A percentile compares a stretch with the other conserved stretches of the same genome.
These are phyloP conservation scores for Colletotrichum shisoi DNA, from an alignment of 2,329 filamentous ascomycete genomes.

Conservation along the genomic window DNA sequence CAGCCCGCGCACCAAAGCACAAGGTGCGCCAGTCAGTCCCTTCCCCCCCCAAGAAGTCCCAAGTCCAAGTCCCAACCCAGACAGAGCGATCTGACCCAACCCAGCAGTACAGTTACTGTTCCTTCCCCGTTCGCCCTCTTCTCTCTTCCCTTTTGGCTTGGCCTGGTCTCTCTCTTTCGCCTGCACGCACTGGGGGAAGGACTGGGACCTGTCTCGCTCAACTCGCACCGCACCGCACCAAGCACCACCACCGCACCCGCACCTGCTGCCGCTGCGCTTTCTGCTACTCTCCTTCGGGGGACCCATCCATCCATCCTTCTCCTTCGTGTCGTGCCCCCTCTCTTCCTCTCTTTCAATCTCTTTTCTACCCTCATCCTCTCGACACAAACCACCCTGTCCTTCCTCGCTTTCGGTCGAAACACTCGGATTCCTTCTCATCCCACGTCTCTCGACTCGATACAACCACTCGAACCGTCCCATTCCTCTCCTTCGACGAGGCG, in stretches of 20 bases:
- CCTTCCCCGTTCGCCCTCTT: conserved; percentile 24
- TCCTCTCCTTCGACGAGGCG: conserved; percentile 46
- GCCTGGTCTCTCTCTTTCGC: conserved; percentile 28
- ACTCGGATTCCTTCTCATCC: conserved; percentile 29
- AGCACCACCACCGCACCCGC: conserved; percentile 26
- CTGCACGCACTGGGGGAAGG: conserved; percentile 24
- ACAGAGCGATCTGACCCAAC: conserved; percentile 7
- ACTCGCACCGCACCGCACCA: conserved; percentile 31
- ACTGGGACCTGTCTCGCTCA: conserved; percentile 37
- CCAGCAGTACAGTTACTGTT: conserved; percentile 33
- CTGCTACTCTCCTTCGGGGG: conserved; percentile 29
- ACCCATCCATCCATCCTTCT: conserved; percentile 38
- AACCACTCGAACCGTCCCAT: conserved; percentile 41
- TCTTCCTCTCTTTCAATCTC: conserved; percentile 40
- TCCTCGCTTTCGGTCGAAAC: conserved; percentile 35
- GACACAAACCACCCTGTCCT: conserved; percentile 31
- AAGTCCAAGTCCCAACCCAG: conserved; percentile 23
- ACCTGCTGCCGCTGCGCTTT: conserved; percentile 13
- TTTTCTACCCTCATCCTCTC: conserved; percentile 36
- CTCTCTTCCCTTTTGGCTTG: conserved; percentile 32
- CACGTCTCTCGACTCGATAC: conserved; percentile 35
- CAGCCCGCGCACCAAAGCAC: conserved; percentile 31
- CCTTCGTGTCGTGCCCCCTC: conserved; percentile 40
- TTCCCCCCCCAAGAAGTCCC: not conserved
- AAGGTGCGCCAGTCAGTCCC: conserved; percentile 29